Evolutionary conservation across 1,284 basidiomycete species (phyloP), one percentile per base, ranked within the genome.

Genomic region (Pseudomicrostroma phylloplanum): DNA sequence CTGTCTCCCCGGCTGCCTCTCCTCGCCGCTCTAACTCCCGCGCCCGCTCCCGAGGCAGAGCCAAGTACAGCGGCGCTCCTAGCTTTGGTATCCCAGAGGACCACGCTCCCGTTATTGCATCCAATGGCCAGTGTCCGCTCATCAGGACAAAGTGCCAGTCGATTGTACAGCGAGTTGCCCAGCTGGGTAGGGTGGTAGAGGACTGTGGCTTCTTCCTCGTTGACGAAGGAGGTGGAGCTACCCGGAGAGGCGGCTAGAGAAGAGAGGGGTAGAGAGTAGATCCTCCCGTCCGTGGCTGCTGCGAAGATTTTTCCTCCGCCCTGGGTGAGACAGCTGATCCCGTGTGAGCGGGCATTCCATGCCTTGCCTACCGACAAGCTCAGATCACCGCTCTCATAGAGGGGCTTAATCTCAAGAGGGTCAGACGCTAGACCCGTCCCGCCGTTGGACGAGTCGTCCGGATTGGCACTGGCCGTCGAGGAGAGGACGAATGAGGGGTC

Each of bases 121-220:
- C 74, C 77, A 2, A 78, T 60, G 11, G 77, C 77, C 6, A 78
- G 64, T 19, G 69, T 70, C 2, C 69, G 64, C 26, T 76, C 75
- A 40, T 77, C 65, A 7, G 60, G 49, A 59, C 69, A 64, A 41
- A 78, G 65, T 19, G 74, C 67, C 66, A 76, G 63, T 1, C 72
- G 67, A 19, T 76, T 73, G 60, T 74, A 78, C 26, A 78, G 67
- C 49, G 74, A 71, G 55, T 78, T 78, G 8, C 66, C 67, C 39
- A 67, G 64, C 61, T 77, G 75, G n/a, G 66, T 63, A 17, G 64
- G 63, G 21, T 72, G 60, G 58, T 71, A 71, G 41, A 74, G 61
- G 62, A 43, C 25, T 17, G 55, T 19, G 1, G 43, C 11, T 1
- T 30, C 55, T 39, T 61, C 53, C 9, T 48, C 46, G 46, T 48